Conservation (phyloP, 441 rosid genomes). For the Populus hybrid region DNA sequence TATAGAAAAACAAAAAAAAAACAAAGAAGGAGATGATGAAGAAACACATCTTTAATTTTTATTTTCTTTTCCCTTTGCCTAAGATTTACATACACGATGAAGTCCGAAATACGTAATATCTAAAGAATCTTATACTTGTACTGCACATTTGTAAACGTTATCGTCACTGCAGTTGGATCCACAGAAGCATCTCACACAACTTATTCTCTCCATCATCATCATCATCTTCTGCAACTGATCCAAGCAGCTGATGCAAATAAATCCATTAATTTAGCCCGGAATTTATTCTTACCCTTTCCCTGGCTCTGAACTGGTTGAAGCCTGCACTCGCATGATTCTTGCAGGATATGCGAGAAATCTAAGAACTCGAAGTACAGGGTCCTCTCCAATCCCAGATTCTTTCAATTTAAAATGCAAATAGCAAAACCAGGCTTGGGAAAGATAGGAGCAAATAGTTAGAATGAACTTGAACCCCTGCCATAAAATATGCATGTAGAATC, state of each 20-base stretch:
- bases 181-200: background rate
- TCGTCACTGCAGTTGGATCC: background rate
- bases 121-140: constrained; percentile 9
- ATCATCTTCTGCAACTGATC: background rate
- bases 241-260: background rate
- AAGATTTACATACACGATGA: background rate
- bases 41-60: background rate
- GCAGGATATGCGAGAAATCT: too few species aligned
- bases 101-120: background rate
- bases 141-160: background rate
- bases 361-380: background rate
- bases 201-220: background rate
- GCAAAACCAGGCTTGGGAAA: background rate
- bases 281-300: background rate
- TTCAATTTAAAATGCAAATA: background rate
- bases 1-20: too few species aligned
- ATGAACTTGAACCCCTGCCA: background rate
- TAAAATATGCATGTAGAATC: background rate
- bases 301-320: background rate
- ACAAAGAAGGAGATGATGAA: background rate
- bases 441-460: background rate
- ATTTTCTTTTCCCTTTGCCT: background rate
- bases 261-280: background rate
- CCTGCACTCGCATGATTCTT: background rate
- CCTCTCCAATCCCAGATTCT: background rate